Conservation (phyloP, 2,329 filamentous ascomycete genomes). For the Arthroderma uncinatum region DNA sequence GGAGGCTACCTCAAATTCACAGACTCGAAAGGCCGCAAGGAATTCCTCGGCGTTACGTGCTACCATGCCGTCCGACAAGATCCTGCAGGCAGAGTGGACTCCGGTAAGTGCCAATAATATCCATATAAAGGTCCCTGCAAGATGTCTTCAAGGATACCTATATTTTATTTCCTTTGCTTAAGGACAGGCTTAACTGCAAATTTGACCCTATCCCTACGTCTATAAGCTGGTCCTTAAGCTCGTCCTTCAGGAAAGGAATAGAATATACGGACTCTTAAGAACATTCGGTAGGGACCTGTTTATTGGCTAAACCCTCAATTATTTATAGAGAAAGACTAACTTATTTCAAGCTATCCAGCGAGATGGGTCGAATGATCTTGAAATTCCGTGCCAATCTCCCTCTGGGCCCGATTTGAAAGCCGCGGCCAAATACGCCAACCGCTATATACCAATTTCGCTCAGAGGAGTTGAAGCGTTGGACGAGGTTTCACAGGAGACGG, state of each 20-base stretch:
- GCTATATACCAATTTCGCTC: not conserved
- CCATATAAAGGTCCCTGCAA: no score
- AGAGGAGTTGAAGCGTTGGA: not conserved
- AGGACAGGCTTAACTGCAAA: no score
- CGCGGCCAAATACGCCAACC: not conserved
- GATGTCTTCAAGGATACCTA: no score
- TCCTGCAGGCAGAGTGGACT: not conserved
- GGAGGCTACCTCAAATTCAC: not conserved
- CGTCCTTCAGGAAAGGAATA: no score
- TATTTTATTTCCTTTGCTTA: no score
- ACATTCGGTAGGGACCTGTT: no score
- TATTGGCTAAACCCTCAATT: not conserved
- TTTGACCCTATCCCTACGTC: no score
- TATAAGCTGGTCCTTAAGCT: no score
- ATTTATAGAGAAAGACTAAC: not conserved
- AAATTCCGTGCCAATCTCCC: not conserved
- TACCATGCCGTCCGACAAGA: conserved; percentile 1
- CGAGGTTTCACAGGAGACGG: no score
- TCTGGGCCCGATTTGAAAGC: not conserved
- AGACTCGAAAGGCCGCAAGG: not conserved
- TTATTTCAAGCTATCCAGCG: not conserved
- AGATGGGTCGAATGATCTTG: not conserved
- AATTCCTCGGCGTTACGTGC: conserved; percentile 5
- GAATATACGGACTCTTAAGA: no score
- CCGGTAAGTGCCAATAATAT: not conserved